phyloP scores from a whole-genome alignment of 2,329 filamentous ascomycete species.

The Trichoderma citrinoviride region DNA sequence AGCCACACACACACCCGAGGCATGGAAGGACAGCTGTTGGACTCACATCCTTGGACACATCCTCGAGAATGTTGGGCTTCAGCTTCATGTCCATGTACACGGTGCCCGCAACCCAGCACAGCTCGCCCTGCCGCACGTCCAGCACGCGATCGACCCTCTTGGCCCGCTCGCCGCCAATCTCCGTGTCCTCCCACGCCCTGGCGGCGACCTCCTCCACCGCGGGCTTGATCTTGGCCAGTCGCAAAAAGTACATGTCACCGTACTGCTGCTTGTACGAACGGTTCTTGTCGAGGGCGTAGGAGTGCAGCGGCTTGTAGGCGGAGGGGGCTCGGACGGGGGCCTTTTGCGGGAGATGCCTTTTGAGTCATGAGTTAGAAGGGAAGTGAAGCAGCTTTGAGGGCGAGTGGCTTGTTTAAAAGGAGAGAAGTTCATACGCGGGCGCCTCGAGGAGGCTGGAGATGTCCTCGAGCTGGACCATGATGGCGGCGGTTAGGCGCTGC shows the following conservation, averaged over 20 bases:
- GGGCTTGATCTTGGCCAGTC: conserved; percentile 83
- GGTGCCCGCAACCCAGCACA: conserved; percentile 94
- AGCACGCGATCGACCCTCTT: conserved; percentile 81
- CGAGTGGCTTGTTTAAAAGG: background rate
- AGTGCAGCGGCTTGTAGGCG: conserved; percentile 70
- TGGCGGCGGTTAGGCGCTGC: background rate
- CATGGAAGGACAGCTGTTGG: background rate
- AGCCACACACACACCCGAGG: background rate
- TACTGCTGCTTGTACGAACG: conserved; percentile 91
- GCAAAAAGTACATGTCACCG: conserved; percentile 95
- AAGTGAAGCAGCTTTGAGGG: background rate
- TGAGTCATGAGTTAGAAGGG: background rate
- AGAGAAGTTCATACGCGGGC: conserved; percentile 31
- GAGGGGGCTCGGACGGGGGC: conserved; percentile 53
- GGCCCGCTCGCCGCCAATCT: conserved; percentile 74
- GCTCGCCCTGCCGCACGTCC: conserved; percentile 89
- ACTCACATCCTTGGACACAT: conserved; percentile 84
- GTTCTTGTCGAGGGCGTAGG: conserved; percentile 68
- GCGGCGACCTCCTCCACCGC: conserved; percentile 71
- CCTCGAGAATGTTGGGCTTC: conserved; percentile 94
- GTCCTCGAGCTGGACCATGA: conserved; percentile 47
- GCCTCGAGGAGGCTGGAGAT: conserved; percentile 46
- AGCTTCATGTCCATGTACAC: conserved; percentile 96
- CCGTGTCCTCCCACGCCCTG: conserved; percentile 73
- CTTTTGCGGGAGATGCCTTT: conserved; percentile 37